Percentiles rank a stretch among this genome's conserved stretches.
Conservation (phyloP, 495 filamentous ascomycete species). For the Hypoxylon perforatum region DNA sequence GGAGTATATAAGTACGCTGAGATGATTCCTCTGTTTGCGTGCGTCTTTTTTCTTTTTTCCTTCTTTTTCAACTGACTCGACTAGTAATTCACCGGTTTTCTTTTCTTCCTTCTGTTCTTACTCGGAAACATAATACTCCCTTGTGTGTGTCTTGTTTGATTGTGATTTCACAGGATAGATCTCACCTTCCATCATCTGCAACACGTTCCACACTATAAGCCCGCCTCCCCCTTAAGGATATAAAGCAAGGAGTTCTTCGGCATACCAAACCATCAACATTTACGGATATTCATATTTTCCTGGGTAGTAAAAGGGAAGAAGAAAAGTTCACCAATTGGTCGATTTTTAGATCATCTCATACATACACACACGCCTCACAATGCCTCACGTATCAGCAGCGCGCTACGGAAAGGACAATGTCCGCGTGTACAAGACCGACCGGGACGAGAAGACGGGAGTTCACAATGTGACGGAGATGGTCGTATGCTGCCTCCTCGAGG, state of each 20-base stretch:
- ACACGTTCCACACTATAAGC: slow-evolving; percentile 29
- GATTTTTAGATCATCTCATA: too few species aligned
- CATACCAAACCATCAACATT: slow-evolving; percentile 1
- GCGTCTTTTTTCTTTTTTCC: slow-evolving; percentile 24
- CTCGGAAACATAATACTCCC: slow-evolving; percentile 5
- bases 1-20: slow-evolving; percentile 28
- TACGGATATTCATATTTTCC: slow-evolving; percentile 13
- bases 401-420: slow-evolving; percentile 98
- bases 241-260: slow-evolving; percentile 19
- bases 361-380: slow-evolving; percentile 43
- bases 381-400: slow-evolving; percentile 75
- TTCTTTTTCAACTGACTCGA: slow-evolving; percentile 23
- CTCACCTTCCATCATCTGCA: slow-evolving; percentile 27
- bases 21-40: slow-evolving; percentile 1
- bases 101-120: slow-evolving; percentile 3
- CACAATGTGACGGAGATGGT: slow-evolving; percentile 96
- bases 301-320: background rate
- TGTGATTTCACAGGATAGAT: slow-evolving; percentile 33
- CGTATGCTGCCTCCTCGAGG: slow-evolving; percentile 88
- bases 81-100: slow-evolving; percentile 10
- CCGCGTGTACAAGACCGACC: slow-evolving; percentile 93
- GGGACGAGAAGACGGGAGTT: slow-evolving; percentile 74
- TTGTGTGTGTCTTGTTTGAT: slow-evolving; percentile 27
- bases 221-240: slow-evolving; percentile 3
- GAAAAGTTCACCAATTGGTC: slow-evolving; percentile 2